A percentile compares a stretch with the other conserved stretches of the same genome.
phyloP scores from a whole-genome alignment of 2,329 filamentous ascomycete genomes.

The Colletotrichum lini region DNA sequence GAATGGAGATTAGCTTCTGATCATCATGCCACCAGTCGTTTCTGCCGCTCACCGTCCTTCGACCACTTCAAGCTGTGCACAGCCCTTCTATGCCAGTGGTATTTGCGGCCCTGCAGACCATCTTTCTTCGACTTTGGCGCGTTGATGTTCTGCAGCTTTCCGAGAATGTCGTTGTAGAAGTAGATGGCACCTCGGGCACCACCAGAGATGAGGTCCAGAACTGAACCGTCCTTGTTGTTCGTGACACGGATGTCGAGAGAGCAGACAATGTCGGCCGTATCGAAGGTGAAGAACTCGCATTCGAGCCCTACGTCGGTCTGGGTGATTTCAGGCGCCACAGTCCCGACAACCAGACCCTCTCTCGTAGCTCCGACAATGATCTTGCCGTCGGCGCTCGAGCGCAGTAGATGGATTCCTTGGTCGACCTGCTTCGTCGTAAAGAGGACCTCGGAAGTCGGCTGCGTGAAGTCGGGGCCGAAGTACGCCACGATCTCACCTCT shows the following conservation, averaged over 20 bases:
- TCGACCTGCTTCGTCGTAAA: constrained; percentile 55
- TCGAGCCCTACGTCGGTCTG: constrained; percentile 57
- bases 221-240: constrained; percentile 45
- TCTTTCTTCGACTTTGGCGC: constrained; percentile 59
- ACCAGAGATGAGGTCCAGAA: constrained; percentile 84
- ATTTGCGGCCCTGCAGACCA: constrained; percentile 72
- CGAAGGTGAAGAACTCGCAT: constrained; percentile 72
- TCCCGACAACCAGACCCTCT: constrained; percentile 73
- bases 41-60: constrained; percentile 78
- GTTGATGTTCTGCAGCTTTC: constrained; percentile 64
- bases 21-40: background rate
- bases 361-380: constrained; percentile 62
- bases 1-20: constrained; percentile 49
- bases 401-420: constrained; percentile 58
- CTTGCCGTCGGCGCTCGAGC: constrained; percentile 67
- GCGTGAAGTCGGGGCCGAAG: constrained; percentile 49
- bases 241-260: constrained; percentile 74
- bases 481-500: constrained; percentile 61
- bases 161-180: constrained; percentile 83
- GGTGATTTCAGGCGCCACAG: constrained; percentile 52
- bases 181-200: constrained; percentile 83
- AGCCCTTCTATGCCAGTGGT: constrained; percentile 92
- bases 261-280: constrained; percentile 74
- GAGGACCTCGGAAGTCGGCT: constrained; percentile 53
- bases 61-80: constrained; percentile 94